Evolutionary conservation across 2,329 filamentous ascomycete species (phyloP).

Genomic region (Penicillium sclerotigenum): DNA sequence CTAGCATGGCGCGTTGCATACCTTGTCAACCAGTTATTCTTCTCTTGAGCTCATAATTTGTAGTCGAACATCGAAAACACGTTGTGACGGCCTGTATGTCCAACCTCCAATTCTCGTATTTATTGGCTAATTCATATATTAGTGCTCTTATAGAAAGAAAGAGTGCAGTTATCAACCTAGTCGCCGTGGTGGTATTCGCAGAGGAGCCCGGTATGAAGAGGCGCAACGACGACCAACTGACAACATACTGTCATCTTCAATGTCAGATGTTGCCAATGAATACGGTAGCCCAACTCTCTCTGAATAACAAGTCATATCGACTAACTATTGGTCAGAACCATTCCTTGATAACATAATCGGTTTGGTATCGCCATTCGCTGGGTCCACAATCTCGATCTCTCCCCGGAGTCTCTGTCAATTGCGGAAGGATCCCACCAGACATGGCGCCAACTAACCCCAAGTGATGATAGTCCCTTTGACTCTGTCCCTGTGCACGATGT

Average conservation of each 20-base stretch:
- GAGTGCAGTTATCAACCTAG: conserved; percentile 22
- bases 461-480: conserved; percentile 7
- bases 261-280: conserved; percentile 2
- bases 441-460: conserved; percentile 14
- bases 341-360: conserved; percentile 16
- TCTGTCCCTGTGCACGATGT: neutral
- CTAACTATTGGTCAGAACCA: conserved; percentile 9
- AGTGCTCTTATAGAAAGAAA: conserved; percentile 17
- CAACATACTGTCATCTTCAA: neutral
- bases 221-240: conserved; percentile 1
- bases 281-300: conserved; percentile 2
- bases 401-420: conserved; percentile 13
- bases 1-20: neutral
- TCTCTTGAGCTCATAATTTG: neutral
- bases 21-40: neutral
- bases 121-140: neutral
- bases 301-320: neutral
- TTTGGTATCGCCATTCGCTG: conserved; percentile 16
- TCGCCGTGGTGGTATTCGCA: conserved; percentile 25
- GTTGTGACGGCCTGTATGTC: conserved; percentile 26
- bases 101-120: neutral
- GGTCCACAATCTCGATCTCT: conserved; percentile 17
- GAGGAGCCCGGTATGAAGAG: conserved; percentile 18
- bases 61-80: conserved; percentile 24
- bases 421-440: conserved; percentile 7